These are phyloP conservation scores for Drechslerella coelobrocha DNA, from an alignment of 2,329 filamentous ascomycete species.

Conservation along the genomic window DNA sequence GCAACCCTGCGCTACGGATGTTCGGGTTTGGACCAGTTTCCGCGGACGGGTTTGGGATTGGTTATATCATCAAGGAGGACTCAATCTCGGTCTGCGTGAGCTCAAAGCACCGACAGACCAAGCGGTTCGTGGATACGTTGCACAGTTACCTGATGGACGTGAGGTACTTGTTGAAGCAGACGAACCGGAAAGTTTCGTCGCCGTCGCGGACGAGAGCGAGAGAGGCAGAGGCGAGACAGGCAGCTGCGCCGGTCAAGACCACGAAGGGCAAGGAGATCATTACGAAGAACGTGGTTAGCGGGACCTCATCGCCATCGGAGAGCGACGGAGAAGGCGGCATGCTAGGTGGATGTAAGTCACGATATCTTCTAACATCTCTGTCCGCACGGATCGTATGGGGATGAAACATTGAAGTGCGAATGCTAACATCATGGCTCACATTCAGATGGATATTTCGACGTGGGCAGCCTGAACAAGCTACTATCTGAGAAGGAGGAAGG, in stretches of 20 bases:
- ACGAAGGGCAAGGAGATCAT: constrained; percentile 51
- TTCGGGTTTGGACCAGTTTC: constrained; percentile 97
- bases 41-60: constrained; percentile 93
- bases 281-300: constrained; percentile 22
- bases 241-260: constrained; percentile 45
- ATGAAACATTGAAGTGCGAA: background rate
- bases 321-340: constrained; percentile 55
- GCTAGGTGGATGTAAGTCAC: constrained; percentile 53
- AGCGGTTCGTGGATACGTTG: constrained; percentile 84
- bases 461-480: constrained; percentile 54
- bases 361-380: background rate
- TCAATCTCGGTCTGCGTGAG: constrained; percentile 88
- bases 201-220: constrained; percentile 67
- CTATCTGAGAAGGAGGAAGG: constrained; percentile 52
- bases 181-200: constrained; percentile 65
- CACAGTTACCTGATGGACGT: constrained; percentile 93
- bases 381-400: background rate
- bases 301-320: constrained; percentile 49
- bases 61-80: constrained; percentile 98
- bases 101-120: constrained; percentile 92
- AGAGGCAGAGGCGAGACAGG: constrained; percentile 65
- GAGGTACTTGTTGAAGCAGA: constrained; percentile 78
- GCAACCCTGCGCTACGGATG: constrained; percentile 90
- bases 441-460: constrained; percentile 54
- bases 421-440: constrained; percentile 6